A percentile compares a stretch with the other conserved stretches of the same genome.
phyloP scores from a whole-genome alignment of 257 asterid genomes.

The Fraxinus cuspidata region DNA sequence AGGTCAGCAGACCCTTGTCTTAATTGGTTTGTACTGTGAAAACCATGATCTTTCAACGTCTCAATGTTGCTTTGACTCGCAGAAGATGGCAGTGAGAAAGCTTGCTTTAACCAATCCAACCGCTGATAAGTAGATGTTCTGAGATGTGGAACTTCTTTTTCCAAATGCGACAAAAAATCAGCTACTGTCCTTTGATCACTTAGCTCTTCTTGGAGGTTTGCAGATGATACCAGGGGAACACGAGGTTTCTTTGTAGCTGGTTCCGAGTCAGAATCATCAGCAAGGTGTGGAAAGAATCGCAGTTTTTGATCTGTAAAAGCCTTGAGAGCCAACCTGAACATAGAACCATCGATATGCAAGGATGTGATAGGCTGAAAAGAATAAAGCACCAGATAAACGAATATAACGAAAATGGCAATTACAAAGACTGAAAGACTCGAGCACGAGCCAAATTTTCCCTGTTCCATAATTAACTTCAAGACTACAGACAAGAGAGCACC shows the following conservation, averaged over 20 bases:
- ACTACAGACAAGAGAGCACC: neutral
- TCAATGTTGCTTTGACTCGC: conserved; percentile 52
- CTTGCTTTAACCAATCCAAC: conserved; percentile 84
- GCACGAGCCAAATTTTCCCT: neutral
- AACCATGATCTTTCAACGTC: conserved; percentile 58
- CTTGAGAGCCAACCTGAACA: conserved; percentile 84
- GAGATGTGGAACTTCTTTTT: conserved; percentile 70
- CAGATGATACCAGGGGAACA: conserved; percentile 39
- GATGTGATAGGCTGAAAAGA: neutral
- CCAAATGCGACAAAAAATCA: conserved; percentile 64
- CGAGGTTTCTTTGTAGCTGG: conserved; percentile 62
- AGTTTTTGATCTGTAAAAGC: conserved; percentile 89
- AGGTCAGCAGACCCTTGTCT: conserved; percentile 56
- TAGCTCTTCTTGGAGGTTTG: conserved; percentile 50
- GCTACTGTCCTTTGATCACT: conserved; percentile 56
- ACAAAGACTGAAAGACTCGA: neutral
- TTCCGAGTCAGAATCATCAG: conserved; percentile 55
- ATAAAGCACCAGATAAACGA: neutral
- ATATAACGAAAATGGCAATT: neutral
- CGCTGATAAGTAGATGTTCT: conserved; percentile 72
- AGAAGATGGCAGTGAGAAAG: conserved; percentile 61
- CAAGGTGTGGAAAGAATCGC: conserved; percentile 84
- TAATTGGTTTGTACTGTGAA: conserved; percentile 53
- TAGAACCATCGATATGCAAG: neutral
- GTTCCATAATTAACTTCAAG: neutral